phyloP scores from a whole-genome alignment of 345 rosid species.

The Populus ilicifolia region DNA sequence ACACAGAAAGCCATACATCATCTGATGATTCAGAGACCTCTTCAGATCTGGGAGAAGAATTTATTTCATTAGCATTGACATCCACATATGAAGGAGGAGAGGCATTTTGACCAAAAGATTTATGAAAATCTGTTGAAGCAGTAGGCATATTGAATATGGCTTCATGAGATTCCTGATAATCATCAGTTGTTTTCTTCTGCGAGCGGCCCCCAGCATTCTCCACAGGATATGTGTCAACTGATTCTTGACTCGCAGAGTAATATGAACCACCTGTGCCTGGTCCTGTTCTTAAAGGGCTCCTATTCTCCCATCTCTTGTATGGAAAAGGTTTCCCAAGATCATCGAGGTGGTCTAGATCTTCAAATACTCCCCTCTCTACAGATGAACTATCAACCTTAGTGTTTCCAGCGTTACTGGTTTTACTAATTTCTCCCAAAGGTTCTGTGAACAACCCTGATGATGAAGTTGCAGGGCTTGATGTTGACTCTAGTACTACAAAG shows the following conservation, averaged over 20 bases:
- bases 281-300: slow-evolving; percentile 44
- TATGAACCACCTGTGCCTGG: slow-evolving; percentile 34
- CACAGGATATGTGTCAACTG: slow-evolving; percentile 30
- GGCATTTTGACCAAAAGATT: slow-evolving; percentile 38
- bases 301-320: slow-evolving; percentile 43
- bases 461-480: slow-evolving; percentile 35
- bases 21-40: slow-evolving; percentile 54
- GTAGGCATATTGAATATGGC: slow-evolving; percentile 39
- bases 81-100: slow-evolving; percentile 45
- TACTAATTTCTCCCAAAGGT: slow-evolving; percentile 48
- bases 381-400: slow-evolving; percentile 39
- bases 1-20: slow-evolving; percentile 87
- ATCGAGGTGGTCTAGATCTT: slow-evolving; percentile 63
- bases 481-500: slow-evolving; percentile 53
- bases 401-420: slow-evolving; percentile 38
- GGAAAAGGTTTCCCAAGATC: slow-evolving; percentile 57
- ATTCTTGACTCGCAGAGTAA: slow-evolving; percentile 37
- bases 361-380: slow-evolving; percentile 42
- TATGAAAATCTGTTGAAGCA: slow-evolving; percentile 31
- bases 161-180: slow-evolving; percentile 45
- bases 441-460: slow-evolving; percentile 38
- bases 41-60: slow-evolving; percentile 44
- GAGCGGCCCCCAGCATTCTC: slow-evolving; percentile 37
- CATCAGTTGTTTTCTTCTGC: slow-evolving; percentile 36
- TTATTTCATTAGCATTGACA: slow-evolving; percentile 32